phyloP scores from a whole-genome alignment of 208 protist genomes.

The Acanthamoeba healyi region DNA sequence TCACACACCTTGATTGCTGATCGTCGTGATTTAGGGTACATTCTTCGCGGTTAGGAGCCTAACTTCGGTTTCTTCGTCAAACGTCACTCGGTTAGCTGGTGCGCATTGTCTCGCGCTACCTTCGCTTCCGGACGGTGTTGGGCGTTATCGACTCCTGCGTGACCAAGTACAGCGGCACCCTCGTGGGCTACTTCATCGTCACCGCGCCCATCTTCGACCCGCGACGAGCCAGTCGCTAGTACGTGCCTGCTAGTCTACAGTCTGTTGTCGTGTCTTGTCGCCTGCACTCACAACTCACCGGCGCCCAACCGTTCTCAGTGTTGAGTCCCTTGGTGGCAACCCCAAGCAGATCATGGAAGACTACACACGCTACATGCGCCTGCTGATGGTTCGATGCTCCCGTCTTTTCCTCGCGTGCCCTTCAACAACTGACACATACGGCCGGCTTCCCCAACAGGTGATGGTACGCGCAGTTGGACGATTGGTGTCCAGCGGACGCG shows the following conservation, averaged over 20 bases:
- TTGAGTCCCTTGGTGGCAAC: background rate
- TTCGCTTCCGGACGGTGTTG: conserved; percentile 10
- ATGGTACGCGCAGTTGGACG: conserved; percentile 32
- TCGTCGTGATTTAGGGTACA: no score
- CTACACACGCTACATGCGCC: conserved; percentile 44
- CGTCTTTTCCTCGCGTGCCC: no score
- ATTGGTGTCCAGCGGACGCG: conserved; percentile 17
- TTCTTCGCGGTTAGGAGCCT: no score
- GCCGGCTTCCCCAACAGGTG: background rate
- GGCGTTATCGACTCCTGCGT: conserved; percentile 26
- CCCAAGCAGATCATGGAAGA: conserved; percentile 53
- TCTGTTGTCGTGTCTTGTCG: background rate
- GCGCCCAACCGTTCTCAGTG: background rate
- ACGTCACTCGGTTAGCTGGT: background rate
- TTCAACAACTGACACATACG: background rate
- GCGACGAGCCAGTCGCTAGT: conserved; percentile 17
- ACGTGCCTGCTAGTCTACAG: background rate
- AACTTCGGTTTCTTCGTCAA: background rate
- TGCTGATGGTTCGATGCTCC: background rate
- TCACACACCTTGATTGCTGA: background rate
- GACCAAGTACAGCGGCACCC: conserved; percentile 44
- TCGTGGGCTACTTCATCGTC: conserved; percentile 51
- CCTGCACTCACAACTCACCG: background rate
- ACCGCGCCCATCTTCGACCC: conserved; percentile 29
- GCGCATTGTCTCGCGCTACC: conserved; percentile 2